These are phyloP conservation scores for Candida rishiriensis DNA, from an alignment of 805 yeast species.

Conservation along the genomic window DNA sequence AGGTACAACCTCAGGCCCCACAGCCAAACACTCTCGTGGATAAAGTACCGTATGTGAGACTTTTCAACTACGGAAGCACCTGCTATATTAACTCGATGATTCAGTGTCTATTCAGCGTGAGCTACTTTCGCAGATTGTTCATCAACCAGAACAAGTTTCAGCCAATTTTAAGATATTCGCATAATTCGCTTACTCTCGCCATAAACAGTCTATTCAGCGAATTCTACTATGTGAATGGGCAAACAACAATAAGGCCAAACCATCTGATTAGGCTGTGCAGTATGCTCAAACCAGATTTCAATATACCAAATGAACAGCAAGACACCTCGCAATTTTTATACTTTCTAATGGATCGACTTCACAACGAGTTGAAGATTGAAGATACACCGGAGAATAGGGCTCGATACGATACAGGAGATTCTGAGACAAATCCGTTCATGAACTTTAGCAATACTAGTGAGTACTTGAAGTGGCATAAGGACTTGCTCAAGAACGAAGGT, in stretches of 20 bases:
- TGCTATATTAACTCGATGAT: constrained; percentile 74
- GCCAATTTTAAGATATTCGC: constrained; percentile 10
- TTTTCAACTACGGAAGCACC: constrained; percentile 65
- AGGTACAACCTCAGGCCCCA: neutral
- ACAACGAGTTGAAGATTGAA: constrained; percentile 49
- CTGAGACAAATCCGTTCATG: constrained; percentile 22
- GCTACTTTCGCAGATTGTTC: constrained; percentile 46
- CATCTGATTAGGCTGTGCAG: constrained; percentile 46
- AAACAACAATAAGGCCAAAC: constrained; percentile 59
- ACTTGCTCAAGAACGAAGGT: constrained; percentile 50
- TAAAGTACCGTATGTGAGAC: constrained; percentile 30
- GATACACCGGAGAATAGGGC: constrained; percentile 20
- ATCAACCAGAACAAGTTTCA: constrained; percentile 29
- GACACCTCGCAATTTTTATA: constrained; percentile 76
- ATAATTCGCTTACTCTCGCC: constrained; percentile 39
- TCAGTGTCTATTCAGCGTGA: constrained; percentile 61
- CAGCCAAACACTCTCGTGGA: neutral
- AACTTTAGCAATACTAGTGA: constrained; percentile 34
- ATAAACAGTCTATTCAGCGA: constrained; percentile 51
- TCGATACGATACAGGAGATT: constrained; percentile 20
- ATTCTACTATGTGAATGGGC: constrained; percentile 50
- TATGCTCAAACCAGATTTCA: constrained; percentile 58
- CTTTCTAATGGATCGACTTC: constrained; percentile 61
- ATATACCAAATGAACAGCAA: constrained; percentile 72
- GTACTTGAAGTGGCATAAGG: constrained; percentile 59